These are phyloP conservation scores for Salix brachista DNA, from an alignment of 345 rosid genomes.

Conservation along the genomic window DNA sequence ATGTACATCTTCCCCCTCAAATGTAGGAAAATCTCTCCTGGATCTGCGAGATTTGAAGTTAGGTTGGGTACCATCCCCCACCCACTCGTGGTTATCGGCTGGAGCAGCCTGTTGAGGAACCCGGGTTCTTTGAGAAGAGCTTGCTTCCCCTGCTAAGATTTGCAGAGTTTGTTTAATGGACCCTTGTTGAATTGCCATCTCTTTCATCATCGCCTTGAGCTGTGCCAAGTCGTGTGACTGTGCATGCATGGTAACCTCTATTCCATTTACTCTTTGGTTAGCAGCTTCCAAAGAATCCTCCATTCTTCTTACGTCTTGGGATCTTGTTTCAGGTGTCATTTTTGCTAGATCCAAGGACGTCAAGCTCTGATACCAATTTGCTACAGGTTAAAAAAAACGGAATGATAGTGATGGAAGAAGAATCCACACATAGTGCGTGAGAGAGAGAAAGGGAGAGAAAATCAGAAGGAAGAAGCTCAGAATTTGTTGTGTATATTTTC, in stretches of 20 bases:
- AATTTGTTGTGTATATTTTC: too few species aligned
- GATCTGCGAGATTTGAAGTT: accelerated
- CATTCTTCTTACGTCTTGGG: not conserved
- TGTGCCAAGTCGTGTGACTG: accelerated
- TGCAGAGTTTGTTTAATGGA: too few species aligned
- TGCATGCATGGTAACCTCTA: not conserved
- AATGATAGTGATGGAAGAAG: too few species aligned
- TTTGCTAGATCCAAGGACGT: accelerated
- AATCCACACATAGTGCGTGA: too few species aligned
- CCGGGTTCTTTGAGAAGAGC: accelerated
- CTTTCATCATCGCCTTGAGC: not conserved
- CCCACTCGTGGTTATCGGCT: not conserved
- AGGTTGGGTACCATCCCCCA: accelerated
- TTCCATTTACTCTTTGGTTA: too few species aligned
- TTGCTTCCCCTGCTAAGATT: accelerated
- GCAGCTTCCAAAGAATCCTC: not conserved
- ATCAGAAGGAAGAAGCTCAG: too few species aligned
- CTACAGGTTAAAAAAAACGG: not conserved
- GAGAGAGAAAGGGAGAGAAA: too few species aligned
- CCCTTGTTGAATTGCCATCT: too few species aligned
- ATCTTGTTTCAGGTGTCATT: not conserved
- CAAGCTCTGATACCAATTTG: not conserved
- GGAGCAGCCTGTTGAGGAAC: accelerated
- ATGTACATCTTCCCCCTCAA: too few species aligned
- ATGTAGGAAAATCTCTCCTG: too few species aligned